A percentile compares a stretch with the other conserved stretches of the same genome.
These are phyloP conservation scores for Chrysochromulina parva DNA, from an alignment of 78 protist genomes.

Conservation along the genomic window DNA sequence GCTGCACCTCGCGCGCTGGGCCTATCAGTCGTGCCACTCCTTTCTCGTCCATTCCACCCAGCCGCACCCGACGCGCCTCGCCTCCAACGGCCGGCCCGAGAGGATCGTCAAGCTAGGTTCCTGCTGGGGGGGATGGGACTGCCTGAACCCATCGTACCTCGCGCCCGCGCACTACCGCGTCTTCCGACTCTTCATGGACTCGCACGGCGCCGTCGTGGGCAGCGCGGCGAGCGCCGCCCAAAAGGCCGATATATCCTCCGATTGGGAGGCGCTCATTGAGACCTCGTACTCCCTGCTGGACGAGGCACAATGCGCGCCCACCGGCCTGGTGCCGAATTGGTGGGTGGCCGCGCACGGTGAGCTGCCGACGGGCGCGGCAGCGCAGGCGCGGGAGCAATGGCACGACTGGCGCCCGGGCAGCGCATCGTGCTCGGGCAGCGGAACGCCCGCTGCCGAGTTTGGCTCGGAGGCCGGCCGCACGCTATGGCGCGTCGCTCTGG, in stretches of 20 bases:
- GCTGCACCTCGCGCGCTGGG: too few relatives aligned
- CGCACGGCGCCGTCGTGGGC: neutral
- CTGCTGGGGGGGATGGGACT: slow-evolving; percentile 3
- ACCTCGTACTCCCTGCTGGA: neutral
- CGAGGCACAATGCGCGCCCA: neutral
- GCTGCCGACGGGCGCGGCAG: neutral
- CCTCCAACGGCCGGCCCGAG: too few relatives aligned
- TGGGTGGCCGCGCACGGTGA: neutral
- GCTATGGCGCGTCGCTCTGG: too few relatives aligned
- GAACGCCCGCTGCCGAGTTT: neutral
- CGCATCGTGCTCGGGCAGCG: neutral
- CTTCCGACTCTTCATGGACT: neutral
- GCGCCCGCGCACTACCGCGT: slow-evolving; percentile 1
- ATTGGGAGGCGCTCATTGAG: neutral
- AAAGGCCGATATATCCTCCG: neutral
- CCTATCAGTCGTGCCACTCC: too few relatives aligned
- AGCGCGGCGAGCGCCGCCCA: neutral
- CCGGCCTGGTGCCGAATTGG: neutral
- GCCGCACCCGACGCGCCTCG: too few relatives aligned
- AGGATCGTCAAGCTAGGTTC: neutral
- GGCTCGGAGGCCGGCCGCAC: neutral
- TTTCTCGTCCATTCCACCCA: too few relatives aligned
- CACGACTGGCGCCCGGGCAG: too few relatives aligned
- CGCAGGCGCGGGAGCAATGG: neutral
- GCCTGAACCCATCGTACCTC: neutral